Conservation (phyloP, 163 green algal species). For the Chloromonas sp. region DNA sequence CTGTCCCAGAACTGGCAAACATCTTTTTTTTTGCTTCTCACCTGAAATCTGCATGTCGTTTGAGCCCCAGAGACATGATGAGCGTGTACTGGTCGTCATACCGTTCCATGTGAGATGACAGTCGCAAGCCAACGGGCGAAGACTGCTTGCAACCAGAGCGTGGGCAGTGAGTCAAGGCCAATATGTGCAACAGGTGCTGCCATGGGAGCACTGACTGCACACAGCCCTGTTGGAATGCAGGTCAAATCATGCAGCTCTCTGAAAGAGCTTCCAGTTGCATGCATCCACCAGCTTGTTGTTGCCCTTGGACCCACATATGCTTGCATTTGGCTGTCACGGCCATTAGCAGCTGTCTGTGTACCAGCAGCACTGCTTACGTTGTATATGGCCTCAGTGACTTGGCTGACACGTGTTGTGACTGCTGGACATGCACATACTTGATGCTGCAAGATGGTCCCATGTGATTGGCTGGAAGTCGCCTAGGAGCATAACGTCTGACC, state of each 20-base stretch:
- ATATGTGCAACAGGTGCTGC: background rate
- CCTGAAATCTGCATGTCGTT: background rate
- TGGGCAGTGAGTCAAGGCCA: background rate
- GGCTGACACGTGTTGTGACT: background rate
- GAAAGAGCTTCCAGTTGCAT: too few species aligned
- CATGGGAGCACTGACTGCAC: background rate
- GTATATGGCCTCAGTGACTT: too few species aligned
- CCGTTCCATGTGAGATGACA: conserved; percentile 33
- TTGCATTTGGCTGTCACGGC: background rate
- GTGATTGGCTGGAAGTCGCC: too few species aligned
- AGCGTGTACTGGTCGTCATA: conserved; percentile 39
- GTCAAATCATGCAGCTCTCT: background rate
- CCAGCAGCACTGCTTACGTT: background rate
- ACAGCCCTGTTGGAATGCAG: background rate
- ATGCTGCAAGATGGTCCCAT: background rate
- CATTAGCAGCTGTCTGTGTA: background rate
- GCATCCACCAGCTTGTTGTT: too few species aligned
- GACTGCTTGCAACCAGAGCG: conserved; percentile 6
- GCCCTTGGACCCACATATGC: background rate
- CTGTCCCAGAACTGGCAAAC: background rate
- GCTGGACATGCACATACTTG: background rate
- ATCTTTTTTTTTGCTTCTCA: background rate
- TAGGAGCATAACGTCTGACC: too few species aligned
- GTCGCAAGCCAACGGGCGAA: conserved; percentile 14
- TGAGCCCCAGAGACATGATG: conserved; percentile 8